Evolutionary conservation across 306 rosid genomes (phyloP).

Genomic region (Prunus fruticosa): DNA sequence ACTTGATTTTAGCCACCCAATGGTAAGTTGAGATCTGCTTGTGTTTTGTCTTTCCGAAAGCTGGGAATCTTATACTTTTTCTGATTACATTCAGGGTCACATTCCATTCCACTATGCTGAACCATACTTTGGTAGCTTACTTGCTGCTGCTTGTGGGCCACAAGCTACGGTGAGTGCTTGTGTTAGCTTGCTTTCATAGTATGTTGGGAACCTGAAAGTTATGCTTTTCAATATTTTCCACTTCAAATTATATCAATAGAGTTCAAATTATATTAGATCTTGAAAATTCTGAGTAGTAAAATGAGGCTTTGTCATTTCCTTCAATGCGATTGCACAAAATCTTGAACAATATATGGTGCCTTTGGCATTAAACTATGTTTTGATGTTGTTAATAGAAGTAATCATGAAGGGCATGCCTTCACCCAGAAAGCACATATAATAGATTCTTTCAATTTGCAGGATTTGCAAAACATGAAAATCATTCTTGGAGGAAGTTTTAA

Average conservation of each 20-base stretch:
- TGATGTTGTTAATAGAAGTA: not conserved
- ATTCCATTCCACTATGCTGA: slow-evolving; percentile 42
- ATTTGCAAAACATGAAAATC: not conserved
- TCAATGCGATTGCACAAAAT: not conserved
- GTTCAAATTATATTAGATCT: not conserved
- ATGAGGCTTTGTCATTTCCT: slow-evolving; percentile 3
- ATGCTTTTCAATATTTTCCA: not conserved
- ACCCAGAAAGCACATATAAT: not conserved
- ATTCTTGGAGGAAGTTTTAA: not conserved
- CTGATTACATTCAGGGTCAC: slow-evolving; percentile 47
- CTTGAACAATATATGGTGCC: not conserved
- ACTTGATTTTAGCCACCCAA: slow-evolving; percentile 37
- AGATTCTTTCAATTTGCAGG: not conserved
- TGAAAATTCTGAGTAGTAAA: not conserved
- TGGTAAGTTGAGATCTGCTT: slow-evolving; percentile 45
- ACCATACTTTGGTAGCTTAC: slow-evolving; percentile 37
- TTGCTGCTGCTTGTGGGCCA: slow-evolving; percentile 44
- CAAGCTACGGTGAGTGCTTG: slow-evolving; percentile 38
- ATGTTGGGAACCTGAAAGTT: not conserved
- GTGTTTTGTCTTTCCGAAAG: not conserved
- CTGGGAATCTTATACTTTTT: slow-evolving; percentile 21
- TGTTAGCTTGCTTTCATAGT: not conserved
- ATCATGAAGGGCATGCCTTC: not conserved
- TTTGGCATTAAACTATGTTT: slow-evolving; percentile 4
- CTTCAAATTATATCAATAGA: not conserved